These are phyloP conservation scores for Beauveria asiatica DNA, from an alignment of 2,329 filamentous ascomycete species.

Conservation along the genomic window DNA sequence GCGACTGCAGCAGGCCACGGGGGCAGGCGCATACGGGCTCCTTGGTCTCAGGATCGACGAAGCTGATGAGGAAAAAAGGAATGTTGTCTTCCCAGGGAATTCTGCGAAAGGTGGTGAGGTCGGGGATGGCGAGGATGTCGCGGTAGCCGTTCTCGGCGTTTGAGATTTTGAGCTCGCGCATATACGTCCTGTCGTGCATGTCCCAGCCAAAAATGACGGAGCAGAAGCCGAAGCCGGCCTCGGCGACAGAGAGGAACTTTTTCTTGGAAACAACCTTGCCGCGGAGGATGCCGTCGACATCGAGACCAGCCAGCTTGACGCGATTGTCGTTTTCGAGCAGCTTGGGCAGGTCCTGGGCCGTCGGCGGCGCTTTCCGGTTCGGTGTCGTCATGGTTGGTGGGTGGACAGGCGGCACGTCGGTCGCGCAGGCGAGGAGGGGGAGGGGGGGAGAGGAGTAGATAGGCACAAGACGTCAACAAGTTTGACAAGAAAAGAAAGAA, in stretches of 20 bases:
- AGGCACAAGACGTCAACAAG: not conserved
- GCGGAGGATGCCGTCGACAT: conserved; percentile 68
- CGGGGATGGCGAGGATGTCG: conserved; percentile 65
- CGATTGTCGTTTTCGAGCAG: conserved; percentile 40
- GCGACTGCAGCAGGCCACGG: conserved; percentile 61
- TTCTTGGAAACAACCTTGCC: conserved; percentile 76
- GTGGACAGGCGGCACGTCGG: not conserved
- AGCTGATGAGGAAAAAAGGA: conserved; percentile 68
- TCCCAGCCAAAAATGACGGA: conserved; percentile 82
- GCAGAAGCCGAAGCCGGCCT: conserved; percentile 75
- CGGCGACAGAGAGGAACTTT: conserved; percentile 68
- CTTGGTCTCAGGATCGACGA: conserved; percentile 69
- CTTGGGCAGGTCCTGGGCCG: conserved; percentile 50
- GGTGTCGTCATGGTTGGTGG: conserved; percentile 13
- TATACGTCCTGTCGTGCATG: conserved; percentile 78
- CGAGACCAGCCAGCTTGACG: conserved; percentile 55
- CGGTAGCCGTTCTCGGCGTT: conserved; percentile 73
- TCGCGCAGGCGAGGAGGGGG: not conserved
- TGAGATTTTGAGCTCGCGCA: conserved; percentile 64
- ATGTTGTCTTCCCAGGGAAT: conserved; percentile 75
- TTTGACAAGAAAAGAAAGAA: not conserved
- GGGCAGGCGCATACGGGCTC: conserved; percentile 70
- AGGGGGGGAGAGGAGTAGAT: not conserved
- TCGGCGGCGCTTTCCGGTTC: conserved; percentile 32
- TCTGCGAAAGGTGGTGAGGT: conserved; percentile 60